phyloP scores from a whole-genome alignment of 2,329 filamentous ascomycete species.

The Hypomyces rosellus region DNA sequence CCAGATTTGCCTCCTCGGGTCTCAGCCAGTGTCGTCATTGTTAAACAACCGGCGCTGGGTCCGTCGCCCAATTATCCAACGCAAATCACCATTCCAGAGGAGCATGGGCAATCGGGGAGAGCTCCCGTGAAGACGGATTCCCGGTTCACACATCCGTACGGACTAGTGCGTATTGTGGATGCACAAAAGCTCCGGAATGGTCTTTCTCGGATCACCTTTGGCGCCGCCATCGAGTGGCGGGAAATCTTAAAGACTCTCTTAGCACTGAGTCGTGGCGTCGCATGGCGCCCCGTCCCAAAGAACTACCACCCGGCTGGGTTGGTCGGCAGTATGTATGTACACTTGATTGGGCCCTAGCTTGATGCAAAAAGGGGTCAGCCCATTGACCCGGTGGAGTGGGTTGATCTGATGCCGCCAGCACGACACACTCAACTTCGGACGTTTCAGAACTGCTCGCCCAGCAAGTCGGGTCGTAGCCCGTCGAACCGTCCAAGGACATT shows the following conservation, averaged over 20 bases:
- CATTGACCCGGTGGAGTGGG: constrained; percentile 14
- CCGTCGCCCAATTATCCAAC: constrained; percentile 9
- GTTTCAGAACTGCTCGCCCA: constrained; percentile 12
- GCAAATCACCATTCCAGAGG: constrained; percentile 6
- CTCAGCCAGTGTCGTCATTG: constrained; percentile 12
- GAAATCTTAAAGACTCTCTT: constrained; percentile 11
- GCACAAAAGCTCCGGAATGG: neutral
- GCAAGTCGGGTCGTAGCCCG: constrained; percentile 9
- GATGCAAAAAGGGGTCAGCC: constrained; percentile 3
- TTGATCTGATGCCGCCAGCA: constrained; percentile 14
- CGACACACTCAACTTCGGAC: constrained; percentile 6
- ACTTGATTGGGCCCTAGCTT: neutral
- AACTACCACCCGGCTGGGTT: neutral
- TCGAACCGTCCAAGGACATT: constrained; percentile 4
- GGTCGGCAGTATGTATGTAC: neutral
- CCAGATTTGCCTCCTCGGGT: constrained; percentile 7
- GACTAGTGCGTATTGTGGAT: constrained; percentile 2
- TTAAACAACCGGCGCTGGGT: constrained; percentile 2
- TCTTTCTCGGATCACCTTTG: neutral
- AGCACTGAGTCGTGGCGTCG: constrained; percentile 10
- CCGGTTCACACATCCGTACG: constrained; percentile 3
- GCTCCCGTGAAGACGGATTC: constrained; percentile 5
- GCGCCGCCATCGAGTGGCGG: constrained; percentile 2
- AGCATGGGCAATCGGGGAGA: constrained; percentile 6
- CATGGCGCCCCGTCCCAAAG: constrained; percentile 10